phyloP scores from a whole-genome alignment of 2,329 filamentous ascomycete genomes.

The Cladorrhinum sp. region DNA sequence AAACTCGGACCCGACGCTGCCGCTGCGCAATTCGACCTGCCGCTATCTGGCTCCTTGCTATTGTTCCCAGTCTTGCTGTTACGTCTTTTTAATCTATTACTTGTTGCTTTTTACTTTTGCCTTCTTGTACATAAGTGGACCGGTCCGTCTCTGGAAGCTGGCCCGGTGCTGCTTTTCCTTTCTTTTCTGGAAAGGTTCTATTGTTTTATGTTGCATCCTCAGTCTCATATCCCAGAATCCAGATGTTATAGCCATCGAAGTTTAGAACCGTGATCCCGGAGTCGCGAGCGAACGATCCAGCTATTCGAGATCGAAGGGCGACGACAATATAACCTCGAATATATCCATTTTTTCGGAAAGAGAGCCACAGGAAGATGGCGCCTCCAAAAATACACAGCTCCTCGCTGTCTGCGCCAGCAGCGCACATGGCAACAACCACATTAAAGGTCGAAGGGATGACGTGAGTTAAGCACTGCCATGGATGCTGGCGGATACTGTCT shows the following conservation, averaged over 20 bases:
- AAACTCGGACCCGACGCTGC: conserved; percentile 20
- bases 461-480: conserved; percentile 42
- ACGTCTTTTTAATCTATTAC: conserved; percentile 2
- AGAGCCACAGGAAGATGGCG: conserved; percentile 43
- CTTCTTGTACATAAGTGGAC: conserved; percentile 15
- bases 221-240: neutral
- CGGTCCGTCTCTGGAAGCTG: conserved; percentile 23
- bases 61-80: neutral
- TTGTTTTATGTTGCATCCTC: conserved; percentile 13
- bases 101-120: neutral
- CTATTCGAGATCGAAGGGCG: neutral
- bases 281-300: conserved; percentile 10
- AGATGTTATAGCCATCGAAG: conserved; percentile 23
- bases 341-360: neutral
- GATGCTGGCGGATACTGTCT: conserved; percentile 6
- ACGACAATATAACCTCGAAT: neutral
- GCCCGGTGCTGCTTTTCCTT: conserved; percentile 15
- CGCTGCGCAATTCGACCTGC: conserved; percentile 14
- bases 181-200: conserved; percentile 7
- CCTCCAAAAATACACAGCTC: conserved; percentile 43
- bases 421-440: conserved; percentile 84
- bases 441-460: conserved; percentile 87
- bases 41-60: conserved; percentile 8
- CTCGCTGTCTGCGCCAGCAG: conserved; percentile 40
- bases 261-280: conserved; percentile 7